Base-by-base conservation (phyloP, 768 basidiomycete genomes). In the Calvatia gigantea region DNA sequence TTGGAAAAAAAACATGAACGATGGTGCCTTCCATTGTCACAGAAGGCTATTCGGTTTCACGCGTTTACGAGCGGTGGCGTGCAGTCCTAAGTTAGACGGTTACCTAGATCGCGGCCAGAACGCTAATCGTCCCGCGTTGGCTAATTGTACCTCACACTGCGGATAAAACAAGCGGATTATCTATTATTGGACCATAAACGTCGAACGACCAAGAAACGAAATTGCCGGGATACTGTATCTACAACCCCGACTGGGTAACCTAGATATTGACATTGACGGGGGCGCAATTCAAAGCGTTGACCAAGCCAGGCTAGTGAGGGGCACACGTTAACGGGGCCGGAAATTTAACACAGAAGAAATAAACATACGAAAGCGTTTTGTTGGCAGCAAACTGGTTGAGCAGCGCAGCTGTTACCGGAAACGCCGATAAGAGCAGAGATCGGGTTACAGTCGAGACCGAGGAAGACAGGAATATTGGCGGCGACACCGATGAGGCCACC, bases 41-140 rank as follows among this genome's bases (percentile, higher is more conserved):
- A 94, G 66, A 67, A 96, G 89, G 4, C 83, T 76, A 15, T 73
- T 74, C 56, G 95, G 81, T 75, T 94, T n/a, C n/a, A n/a, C n/a
- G n/a, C n/a, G n/a, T n/a, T n/a, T n/a, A n/a, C n/a, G n/a, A n/a
- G n/a, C n/a, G n/a, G n/a, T n/a, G n/a, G n/a, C n/a, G n/a, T n/a
- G n/a, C n/a, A n/a, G n/a, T n/a, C n/a, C n/a, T n/a, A n/a, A n/a
- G n/a, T n/a, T n/a, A n/a, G n/a, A n/a, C n/a, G n/a, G n/a, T n/a
- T n/a, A n/a, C n/a, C n/a, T n/a, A n/a, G n/a, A n/a, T n/a, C n/a
- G n/a, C n/a, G n/a, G n/a, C n/a, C n/a, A n/a, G n/a, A n/a, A n/a
- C n/a, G n/a, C n/a, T n/a, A n/a, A n/a, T n/a, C n/a, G n/a, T n/a
- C n/a, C n/a, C n/a, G n/a, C n/a, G n/a, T n/a, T n/a, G n/a, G n/a